These are phyloP conservation scores for Albugo candida DNA, from an alignment of 352 stramenopile genomes.

Conservation along the genomic window DNA sequence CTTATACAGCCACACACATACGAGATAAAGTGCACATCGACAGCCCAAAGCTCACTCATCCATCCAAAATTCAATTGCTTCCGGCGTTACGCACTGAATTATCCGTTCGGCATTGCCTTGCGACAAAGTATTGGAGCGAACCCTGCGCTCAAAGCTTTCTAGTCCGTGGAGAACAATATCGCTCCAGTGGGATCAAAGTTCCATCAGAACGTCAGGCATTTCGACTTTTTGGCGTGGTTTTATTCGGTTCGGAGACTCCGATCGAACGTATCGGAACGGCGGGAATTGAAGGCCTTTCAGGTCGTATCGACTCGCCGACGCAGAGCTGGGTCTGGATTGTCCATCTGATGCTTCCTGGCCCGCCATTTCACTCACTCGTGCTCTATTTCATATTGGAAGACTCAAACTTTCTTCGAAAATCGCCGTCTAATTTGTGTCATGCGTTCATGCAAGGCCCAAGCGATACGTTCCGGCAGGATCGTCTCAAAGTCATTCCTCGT, in stretches of 20 bases:
- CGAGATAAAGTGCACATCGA: slow-evolving; percentile 4
- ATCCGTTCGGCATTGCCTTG: slow-evolving; percentile 22
- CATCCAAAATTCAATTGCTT: neutral
- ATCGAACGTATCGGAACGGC: slow-evolving; percentile 46
- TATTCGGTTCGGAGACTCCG: slow-evolving; percentile 30
- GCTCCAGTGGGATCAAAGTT: slow-evolving; percentile 35
- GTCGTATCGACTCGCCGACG: slow-evolving; percentile 10
- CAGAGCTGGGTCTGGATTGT: slow-evolving; percentile 47
- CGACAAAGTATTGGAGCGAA: slow-evolving; percentile 73
- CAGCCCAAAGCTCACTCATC: neutral
- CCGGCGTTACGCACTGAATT: slow-evolving; percentile 37
- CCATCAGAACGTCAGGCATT: slow-evolving; percentile 34
- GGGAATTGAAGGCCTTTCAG: slow-evolving; percentile 29
- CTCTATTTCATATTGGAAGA: slow-evolving; percentile 64
- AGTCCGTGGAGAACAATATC: slow-evolving; percentile 43
- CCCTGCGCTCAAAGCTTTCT: slow-evolving; percentile 37
- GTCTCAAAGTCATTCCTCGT: slow-evolving; percentile 80
- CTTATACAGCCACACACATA: neutral
- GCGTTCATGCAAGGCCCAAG: slow-evolving; percentile 14
- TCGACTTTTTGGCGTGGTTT: slow-evolving; percentile 42
- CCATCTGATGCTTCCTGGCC: slow-evolving; percentile 63
- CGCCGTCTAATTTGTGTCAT: neutral
- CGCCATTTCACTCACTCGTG: slow-evolving; percentile 43
- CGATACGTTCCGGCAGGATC: slow-evolving; percentile 49
- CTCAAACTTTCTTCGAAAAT: slow-evolving; percentile 18